These are phyloP conservation scores for Coemansia sp. DNA, from an alignment of 192 early-diverging fungal species.

Conservation along the genomic window DNA sequence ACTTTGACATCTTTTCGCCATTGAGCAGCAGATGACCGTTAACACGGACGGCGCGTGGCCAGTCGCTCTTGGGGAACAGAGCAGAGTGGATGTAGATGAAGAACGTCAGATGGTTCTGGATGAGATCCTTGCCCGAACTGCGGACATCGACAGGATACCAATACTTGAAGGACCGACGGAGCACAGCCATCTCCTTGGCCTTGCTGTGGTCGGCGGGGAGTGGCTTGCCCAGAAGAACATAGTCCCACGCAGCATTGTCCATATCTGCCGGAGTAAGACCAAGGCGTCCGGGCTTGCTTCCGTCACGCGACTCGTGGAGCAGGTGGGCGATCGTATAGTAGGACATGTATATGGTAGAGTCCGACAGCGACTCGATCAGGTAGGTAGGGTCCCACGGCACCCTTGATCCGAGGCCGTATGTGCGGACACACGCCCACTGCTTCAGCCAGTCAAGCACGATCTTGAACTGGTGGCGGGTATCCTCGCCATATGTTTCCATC, in stretches of 20 bases:
- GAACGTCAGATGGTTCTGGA: constrained; percentile 98
- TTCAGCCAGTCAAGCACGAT: constrained; percentile 89
- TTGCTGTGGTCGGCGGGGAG: constrained; percentile 58
- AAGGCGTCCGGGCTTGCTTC: constrained; percentile 71
- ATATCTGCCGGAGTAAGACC: constrained; percentile 81
- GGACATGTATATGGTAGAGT: constrained; percentile 99
- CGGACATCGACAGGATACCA: constrained; percentile 99
- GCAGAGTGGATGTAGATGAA: constrained; percentile 95
- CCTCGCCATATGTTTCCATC: constrained; percentile 79
- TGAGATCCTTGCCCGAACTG: constrained; percentile 93
- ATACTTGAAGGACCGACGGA: constrained; percentile 92
- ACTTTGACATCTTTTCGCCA: constrained; percentile 97
- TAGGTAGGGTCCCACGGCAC: constrained; percentile 92
- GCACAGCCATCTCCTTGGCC: constrained; percentile 65
- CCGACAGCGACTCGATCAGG: constrained; percentile 94
- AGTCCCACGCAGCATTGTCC: constrained; percentile 91
- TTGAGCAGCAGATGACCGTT: constrained; percentile 98
- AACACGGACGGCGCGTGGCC: constrained; percentile 83
- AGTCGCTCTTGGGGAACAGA: constrained; percentile 86
- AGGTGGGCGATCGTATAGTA: constrained; percentile 97
- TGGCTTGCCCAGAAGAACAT: constrained; percentile 75
- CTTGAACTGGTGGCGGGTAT: constrained; percentile 85
- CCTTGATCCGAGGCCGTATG: constrained; percentile 88
- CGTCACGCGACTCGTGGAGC: constrained; percentile 86
- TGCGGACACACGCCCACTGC: constrained; percentile 95